These are phyloP conservation scores for Marasmius tenuissimus DNA, from an alignment of 1,284 basidiomycete genomes.

Conservation along the genomic window DNA sequence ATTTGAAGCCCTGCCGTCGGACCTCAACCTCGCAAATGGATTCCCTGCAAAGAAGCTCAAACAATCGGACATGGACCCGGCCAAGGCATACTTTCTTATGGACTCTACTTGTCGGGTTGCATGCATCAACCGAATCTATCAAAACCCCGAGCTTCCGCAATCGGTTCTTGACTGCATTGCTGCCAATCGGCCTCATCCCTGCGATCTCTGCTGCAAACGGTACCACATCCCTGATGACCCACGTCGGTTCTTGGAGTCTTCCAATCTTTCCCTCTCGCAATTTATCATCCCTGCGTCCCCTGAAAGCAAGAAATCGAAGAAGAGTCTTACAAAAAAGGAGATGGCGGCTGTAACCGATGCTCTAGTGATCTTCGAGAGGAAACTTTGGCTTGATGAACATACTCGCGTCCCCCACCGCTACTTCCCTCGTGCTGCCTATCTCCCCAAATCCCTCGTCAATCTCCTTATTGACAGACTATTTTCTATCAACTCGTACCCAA, in stretches of 20 bases:
- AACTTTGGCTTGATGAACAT: background rate
- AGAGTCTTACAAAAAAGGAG: background rate
- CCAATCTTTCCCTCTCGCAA: too few species aligned
- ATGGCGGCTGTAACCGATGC: background rate
- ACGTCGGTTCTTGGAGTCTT: too few species aligned
- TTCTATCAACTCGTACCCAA: background rate
- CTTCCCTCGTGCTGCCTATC: background rate
- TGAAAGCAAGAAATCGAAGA: background rate
- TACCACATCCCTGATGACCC: too few species aligned
- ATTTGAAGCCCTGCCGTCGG: background rate
- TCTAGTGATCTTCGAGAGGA: background rate
- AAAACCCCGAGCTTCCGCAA: too few species aligned
- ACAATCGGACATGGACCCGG: background rate
- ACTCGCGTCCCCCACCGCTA: background rate
- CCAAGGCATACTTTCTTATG: background rate
- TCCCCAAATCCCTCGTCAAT: background rate
- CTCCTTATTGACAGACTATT: background rate
- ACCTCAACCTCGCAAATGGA: background rate
- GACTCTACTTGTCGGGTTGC: too few species aligned
- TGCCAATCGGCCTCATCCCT: too few species aligned
- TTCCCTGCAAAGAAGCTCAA: background rate
- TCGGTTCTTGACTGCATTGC: too few species aligned
- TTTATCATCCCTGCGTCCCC: background rate
- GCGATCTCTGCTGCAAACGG: too few species aligned
- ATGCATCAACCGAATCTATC: too few species aligned